These are phyloP conservation scores for Coniochaeta prunicola DNA, from an alignment of 2,329 filamentous ascomycete species.

Conservation along the genomic window DNA sequence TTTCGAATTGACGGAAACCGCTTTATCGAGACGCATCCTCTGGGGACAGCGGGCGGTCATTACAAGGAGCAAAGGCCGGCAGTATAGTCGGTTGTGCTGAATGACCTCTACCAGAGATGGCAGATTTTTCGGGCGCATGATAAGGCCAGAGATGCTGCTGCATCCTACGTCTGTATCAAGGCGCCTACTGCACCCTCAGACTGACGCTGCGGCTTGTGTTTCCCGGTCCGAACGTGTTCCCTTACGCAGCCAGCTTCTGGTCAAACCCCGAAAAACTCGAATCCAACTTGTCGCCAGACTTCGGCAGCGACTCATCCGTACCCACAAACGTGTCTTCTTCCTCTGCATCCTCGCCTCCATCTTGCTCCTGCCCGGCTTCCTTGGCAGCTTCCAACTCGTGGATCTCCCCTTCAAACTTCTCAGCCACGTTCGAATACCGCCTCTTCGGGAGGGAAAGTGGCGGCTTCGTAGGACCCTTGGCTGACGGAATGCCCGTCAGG, in stretches of 20 bases:
- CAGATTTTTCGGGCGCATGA: too few relatives aligned
- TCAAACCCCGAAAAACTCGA: conserved; percentile 4
- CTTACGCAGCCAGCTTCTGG: conserved; percentile 4
- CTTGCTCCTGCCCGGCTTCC: not conserved
- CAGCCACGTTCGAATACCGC: conserved; percentile 15
- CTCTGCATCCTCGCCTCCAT: conserved; percentile 7
- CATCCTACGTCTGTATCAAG: too few relatives aligned
- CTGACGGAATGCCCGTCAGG: not conserved
- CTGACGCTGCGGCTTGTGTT: too few relatives aligned
- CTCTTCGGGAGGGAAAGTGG: conserved; percentile 8
- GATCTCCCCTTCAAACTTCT: conserved; percentile 18
- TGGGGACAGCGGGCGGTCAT: too few relatives aligned
- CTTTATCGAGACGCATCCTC: too few relatives aligned
- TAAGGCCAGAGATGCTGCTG: too few relatives aligned
- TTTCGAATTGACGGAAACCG: too few relatives aligned
- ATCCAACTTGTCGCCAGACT: not conserved
- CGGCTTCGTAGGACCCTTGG: conserved; percentile 8
- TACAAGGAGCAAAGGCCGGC: too few relatives aligned
- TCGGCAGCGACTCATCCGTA: conserved; percentile 2
- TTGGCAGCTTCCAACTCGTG: conserved; percentile 5
- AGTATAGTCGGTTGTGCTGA: too few relatives aligned
- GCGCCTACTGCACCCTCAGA: too few relatives aligned
- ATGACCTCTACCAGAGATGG: too few relatives aligned
- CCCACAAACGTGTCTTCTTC: conserved; percentile 8
- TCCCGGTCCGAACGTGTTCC: not conserved